phyloP scores from a whole-genome alignment of 768 basidiomycete genomes.

The Russula griseocarnosa region DNA sequence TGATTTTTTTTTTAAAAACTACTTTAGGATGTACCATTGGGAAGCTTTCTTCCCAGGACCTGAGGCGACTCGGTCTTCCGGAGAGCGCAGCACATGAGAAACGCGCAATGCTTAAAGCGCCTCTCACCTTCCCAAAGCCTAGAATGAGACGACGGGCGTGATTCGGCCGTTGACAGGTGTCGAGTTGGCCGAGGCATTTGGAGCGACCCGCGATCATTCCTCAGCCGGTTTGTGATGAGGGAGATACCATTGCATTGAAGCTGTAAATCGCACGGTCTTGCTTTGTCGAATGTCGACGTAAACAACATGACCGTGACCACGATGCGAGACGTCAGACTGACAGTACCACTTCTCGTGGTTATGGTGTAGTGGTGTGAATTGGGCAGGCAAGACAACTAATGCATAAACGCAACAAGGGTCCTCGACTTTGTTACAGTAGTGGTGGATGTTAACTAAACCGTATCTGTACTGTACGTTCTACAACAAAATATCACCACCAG shows the following conservation, averaged over 20 bases:
- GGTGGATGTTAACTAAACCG: too few relatives aligned
- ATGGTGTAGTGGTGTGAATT: too few relatives aligned
- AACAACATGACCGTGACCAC: too few relatives aligned
- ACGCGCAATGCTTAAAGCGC: constrained; percentile 68
- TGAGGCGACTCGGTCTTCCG: constrained; percentile 64
- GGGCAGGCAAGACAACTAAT: too few relatives aligned
- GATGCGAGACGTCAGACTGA: background rate
- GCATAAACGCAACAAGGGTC: too few relatives aligned
- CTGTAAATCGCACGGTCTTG: background rate
- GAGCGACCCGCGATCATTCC: too few relatives aligned
- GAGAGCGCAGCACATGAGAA: constrained; percentile 59
- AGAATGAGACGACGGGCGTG: constrained; percentile 35
- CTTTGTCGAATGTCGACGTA: too few relatives aligned
- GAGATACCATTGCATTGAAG: background rate
- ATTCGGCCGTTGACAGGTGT: background rate
- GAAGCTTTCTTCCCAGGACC: constrained; percentile 54
- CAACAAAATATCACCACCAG: too few relatives aligned
- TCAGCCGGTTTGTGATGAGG: background rate
- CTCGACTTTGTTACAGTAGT: too few relatives aligned
- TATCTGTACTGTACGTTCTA: too few relatives aligned
- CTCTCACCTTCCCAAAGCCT: constrained; percentile 78
- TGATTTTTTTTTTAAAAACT: background rate
- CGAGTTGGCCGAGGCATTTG: background rate
- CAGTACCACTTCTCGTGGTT: too few relatives aligned
- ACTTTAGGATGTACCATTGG: constrained; percentile 66